phyloP scores from a whole-genome alignment of 164 flowering plant species.

The Euptelea pleiosperma region DNA sequence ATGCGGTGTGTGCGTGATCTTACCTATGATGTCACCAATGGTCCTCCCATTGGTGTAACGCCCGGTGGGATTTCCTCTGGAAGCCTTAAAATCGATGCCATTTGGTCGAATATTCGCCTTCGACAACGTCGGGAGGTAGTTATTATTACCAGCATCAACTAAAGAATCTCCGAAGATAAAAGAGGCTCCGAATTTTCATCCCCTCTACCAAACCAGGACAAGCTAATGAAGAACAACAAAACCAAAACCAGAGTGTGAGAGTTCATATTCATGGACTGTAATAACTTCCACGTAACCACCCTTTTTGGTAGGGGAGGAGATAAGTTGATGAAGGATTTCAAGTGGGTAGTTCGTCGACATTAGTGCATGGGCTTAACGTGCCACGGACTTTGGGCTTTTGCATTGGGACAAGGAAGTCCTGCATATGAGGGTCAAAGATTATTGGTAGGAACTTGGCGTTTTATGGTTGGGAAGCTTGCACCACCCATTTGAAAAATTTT shows the following conservation, averaged over 20 bases:
- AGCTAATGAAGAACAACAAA: conserved; percentile 12
- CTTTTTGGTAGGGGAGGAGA: not conserved
- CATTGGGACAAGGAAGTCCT: conserved; percentile 20
- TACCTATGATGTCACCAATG: conserved; percentile 91
- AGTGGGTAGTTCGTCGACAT: conserved; percentile 43
- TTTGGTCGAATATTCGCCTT: conserved; percentile 72
- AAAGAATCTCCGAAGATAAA: conserved; percentile 91
- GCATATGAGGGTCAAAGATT: not conserved
- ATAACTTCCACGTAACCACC: conserved; percentile 23
- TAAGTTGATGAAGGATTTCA: conserved; percentile 15
- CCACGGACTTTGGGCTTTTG: conserved; percentile 13
- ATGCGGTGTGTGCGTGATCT: too few relatives aligned
- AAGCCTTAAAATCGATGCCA: conserved; percentile 78
- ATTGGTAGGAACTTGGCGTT: conserved; percentile 2
- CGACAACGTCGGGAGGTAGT: conserved; percentile 68
- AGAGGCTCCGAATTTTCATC: conserved; percentile 56
- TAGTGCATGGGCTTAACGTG: conserved; percentile 8
- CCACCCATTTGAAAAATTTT: too few relatives aligned
- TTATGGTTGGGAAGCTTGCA: conserved; percentile 2
- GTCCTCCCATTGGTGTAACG: conserved; percentile 91
- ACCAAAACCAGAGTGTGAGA: conserved; percentile 14
- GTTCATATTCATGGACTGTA: conserved; percentile 20
- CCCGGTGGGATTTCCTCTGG: conserved; percentile 83
- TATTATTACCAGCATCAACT: conserved; percentile 93
- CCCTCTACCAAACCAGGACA: conserved; percentile 19